phyloP scores from a whole-genome alignment of 2,329 filamentous ascomycete genomes.

The Colletotrichum acutatum region DNA sequence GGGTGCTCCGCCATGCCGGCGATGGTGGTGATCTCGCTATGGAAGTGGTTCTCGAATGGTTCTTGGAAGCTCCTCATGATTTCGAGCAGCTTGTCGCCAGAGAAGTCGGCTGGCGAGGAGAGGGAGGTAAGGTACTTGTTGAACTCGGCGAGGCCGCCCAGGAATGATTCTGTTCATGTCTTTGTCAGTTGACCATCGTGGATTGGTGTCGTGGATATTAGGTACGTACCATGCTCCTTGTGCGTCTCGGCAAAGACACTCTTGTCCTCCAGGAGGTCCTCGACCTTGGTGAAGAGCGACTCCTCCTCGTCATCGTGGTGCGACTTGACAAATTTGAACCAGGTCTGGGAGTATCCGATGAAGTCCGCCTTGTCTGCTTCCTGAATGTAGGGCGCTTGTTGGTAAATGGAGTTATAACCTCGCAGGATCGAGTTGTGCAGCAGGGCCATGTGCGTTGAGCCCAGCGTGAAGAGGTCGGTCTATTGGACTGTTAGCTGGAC shows the following conservation, averaged over 20 bases:
- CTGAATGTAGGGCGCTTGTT: slow-evolving; percentile 64
- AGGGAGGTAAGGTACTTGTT: slow-evolving; percentile 61
- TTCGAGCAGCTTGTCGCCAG: slow-evolving; percentile 54
- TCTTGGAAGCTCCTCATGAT: slow-evolving; percentile 63
- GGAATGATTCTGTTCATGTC: slow-evolving; percentile 53
- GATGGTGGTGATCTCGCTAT: slow-evolving; percentile 65
- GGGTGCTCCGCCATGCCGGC: slow-evolving; percentile 60
- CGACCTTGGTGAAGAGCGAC: slow-evolving; percentile 65
- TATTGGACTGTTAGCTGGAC: slow-evolving; percentile 40
- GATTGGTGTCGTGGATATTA: neutral
- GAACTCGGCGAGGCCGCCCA: slow-evolving; percentile 62
- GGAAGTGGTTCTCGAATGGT: slow-evolving; percentile 65
- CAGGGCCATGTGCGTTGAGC: slow-evolving; percentile 70
- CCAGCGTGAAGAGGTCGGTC: slow-evolving; percentile 68
- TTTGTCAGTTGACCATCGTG: neutral
- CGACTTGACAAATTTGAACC: slow-evolving; percentile 68
- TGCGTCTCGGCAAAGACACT: slow-evolving; percentile 63
- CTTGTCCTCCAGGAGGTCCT: slow-evolving; percentile 61
- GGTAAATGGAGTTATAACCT: slow-evolving; percentile 72
- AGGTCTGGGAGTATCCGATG: slow-evolving; percentile 66
- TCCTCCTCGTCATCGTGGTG: slow-evolving; percentile 72
- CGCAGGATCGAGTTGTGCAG: slow-evolving; percentile 72
- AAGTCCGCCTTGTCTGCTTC: slow-evolving; percentile 66
- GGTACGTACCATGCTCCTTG: slow-evolving; percentile 62
- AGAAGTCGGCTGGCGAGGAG: slow-evolving; percentile 53